Base-by-base conservation (phyloP, 192 early-diverging fungal genomes). In the Backusella tuberculispora region DNA sequence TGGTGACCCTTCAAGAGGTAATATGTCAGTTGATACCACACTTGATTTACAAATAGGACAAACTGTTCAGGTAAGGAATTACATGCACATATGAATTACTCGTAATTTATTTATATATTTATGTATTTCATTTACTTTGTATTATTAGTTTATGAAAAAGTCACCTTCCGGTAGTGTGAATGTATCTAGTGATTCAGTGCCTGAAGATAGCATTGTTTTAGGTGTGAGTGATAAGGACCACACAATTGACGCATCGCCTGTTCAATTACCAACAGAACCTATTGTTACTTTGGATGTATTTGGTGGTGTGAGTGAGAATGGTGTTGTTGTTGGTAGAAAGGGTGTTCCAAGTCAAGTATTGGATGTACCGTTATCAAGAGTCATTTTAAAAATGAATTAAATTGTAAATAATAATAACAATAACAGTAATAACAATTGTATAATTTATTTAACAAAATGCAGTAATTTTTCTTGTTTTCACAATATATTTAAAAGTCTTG, bases 271-370 rank as follows among this genome's bases (percentile, higher is more conserved):
- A 34, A 14, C 15, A 29, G 14, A 53, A n/a, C n/a, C 44, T 5
- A 26, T 50, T 5, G 64, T 34, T 29, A 12, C 24, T 19, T 15
- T 40, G 6, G 43, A 66, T 45, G 44, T 81, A 12, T 87, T 87
- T 80, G 88, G 88, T 17, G 88, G 79, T 9, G 79, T 77, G 4
- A 87, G 88, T 71, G 88, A 89, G 64, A 87, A 87, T 66, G 88
- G 85, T 8, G 75, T 86, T 43, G 76, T 86, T 78, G 71, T 89
- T 37, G 88, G 88, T 42, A 26, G 40, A 21, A 40, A 71, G 48
- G 21, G 53, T 66, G 26, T 69, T 43, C 65, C 74, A 12, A 76
- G 63, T 29, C 72, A 74, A 34, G 42, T 80, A 41, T 53, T 74
- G 14, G 71, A 80, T 53, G 79, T 76, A 26, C 79, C 79, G 15